Evolutionary conservation across 2,329 filamentous ascomycete genomes (phyloP).

Genomic region (Epichloe brachyelytri): DNA sequence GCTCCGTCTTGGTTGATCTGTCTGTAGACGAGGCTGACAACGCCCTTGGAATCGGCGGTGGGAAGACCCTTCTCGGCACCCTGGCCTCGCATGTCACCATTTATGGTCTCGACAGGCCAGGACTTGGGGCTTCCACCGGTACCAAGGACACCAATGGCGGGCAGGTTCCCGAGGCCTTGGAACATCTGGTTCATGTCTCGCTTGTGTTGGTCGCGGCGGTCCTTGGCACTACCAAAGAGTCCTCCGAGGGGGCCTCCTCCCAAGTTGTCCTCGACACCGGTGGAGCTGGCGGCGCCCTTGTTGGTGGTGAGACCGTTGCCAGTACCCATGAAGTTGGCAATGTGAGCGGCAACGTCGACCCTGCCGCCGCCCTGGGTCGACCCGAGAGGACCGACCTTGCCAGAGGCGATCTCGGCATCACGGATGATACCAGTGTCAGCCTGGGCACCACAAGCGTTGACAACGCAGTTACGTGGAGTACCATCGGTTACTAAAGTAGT

Average conservation of each 20-base stretch:
- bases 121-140: neutral
- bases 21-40: constrained; percentile 1
- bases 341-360: constrained; percentile 2
- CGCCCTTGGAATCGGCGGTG: neutral
- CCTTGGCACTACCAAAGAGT: constrained; percentile 2
- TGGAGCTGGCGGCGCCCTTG: constrained; percentile 10
- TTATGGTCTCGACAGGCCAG: neutral
- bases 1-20: constrained; percentile 5
- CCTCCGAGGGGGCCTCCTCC: constrained; percentile 11
- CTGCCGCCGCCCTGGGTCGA: constrained; percentile 4
- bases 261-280: constrained; percentile 30
- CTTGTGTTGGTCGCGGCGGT: constrained; percentile 12
- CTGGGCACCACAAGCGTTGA: constrained; percentile 5
- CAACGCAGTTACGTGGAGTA: constrained; percentile 6
- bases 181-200: constrained; percentile 20
- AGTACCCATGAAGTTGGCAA: constrained; percentile 4
- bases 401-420: constrained; percentile 2
- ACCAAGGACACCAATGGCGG: neutral
- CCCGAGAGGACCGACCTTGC: constrained; percentile 4
- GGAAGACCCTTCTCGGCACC: constrained; percentile 4
- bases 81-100: neutral
- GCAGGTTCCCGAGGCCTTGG: neutral
- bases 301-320: neutral
- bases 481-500: constrained; percentile 1
- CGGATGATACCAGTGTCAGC: constrained; percentile 6